Evolutionary conservation across 345 rosid genomes (phyloP), one percentile per base, ranked within the genome.

Genomic region (Carallia brachiata): DNA sequence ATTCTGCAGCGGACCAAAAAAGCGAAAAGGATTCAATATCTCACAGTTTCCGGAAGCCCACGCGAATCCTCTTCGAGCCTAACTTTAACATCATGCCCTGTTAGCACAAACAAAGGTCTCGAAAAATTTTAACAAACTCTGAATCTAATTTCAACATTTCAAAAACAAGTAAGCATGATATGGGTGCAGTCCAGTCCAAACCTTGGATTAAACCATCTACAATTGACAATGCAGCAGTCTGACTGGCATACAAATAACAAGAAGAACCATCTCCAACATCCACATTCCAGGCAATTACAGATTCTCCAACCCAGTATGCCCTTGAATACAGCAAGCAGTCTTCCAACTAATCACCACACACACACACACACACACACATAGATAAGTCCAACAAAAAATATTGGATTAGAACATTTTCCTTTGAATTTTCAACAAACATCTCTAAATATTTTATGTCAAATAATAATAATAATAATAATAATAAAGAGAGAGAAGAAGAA

Each of bases 231-330:
- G 80, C 70, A 73, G 91, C 96, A 69, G 63, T 28, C 70, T 52
- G 70, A 75, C 97, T 90, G 40, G 90, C 96, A 77, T 85, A 91
- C 70, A 91, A 77, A 76, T 73, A 92, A 83, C 85, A 89, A 3
- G 84, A 86, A 47, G 84, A 86, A 47, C 82, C 87, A 72, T 81
- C 86, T 54, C 81, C 78, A 80, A 75, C 70, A 72, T 85, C 93
- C 70, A 84, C 93, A 86, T 90, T 84, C 97, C 90, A 90, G 5
- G 96, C 97, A 47, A 95, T 89, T 75, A 87, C 62, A 52, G 76
- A 70, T 79, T 83, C 54, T 36, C 81, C 79, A 19, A 87, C 88
- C 99, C 97, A 91, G 69, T 80, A 87, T 18, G 92, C 97, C 74
- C 84, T 86, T 5, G 96, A 89, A 71, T 73, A 80, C 31, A 73